A percentile compares a stretch with the other conserved stretches of the same genome.
Conservation (phyloP, 1,139 yeast species). For the Spathaspora sp. region DNA sequence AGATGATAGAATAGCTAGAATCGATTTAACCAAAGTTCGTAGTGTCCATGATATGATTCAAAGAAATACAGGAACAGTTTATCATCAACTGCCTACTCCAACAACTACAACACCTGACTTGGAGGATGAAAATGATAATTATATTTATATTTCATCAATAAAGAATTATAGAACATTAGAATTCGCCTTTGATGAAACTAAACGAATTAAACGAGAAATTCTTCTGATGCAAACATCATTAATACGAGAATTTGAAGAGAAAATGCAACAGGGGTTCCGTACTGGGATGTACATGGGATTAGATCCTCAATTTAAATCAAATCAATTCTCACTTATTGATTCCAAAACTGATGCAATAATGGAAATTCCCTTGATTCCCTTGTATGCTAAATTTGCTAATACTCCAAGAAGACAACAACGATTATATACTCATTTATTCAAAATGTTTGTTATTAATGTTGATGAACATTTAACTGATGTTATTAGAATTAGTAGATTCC, state of each 20-base stretch:
- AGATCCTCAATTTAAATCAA: constrained; percentile 10
- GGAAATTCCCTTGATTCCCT: constrained; percentile 19
- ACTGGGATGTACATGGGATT: background rate
- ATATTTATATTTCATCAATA: constrained; percentile 26
- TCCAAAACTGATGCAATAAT: constrained; percentile 12
- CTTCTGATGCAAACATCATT: constrained; percentile 28
- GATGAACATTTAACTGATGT: constrained; percentile 38
- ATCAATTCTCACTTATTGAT: constrained; percentile 33
- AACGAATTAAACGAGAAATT: constrained; percentile 34
- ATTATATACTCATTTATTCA: constrained; percentile 35
- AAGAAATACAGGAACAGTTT: background rate
- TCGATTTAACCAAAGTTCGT: background rate
- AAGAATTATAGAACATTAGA: constrained; percentile 32
- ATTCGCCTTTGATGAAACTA: constrained; percentile 20
- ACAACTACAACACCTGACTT: background rate
- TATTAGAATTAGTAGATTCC: background rate
- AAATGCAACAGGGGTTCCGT: constrained; percentile 19
- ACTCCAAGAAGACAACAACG: constrained; percentile 25
- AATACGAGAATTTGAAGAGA: constrained; percentile 32
- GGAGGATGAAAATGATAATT: background rate
- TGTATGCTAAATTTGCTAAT: constrained; percentile 29
- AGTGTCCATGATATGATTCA: background rate
- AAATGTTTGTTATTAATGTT: constrained; percentile 38
- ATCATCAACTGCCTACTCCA: background rate
- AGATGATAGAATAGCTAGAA: constrained; percentile 16